Evolutionary conservation across 208 protist genomes (phyloP).

Genomic region (Acanthamoeba divionensis): DNA sequence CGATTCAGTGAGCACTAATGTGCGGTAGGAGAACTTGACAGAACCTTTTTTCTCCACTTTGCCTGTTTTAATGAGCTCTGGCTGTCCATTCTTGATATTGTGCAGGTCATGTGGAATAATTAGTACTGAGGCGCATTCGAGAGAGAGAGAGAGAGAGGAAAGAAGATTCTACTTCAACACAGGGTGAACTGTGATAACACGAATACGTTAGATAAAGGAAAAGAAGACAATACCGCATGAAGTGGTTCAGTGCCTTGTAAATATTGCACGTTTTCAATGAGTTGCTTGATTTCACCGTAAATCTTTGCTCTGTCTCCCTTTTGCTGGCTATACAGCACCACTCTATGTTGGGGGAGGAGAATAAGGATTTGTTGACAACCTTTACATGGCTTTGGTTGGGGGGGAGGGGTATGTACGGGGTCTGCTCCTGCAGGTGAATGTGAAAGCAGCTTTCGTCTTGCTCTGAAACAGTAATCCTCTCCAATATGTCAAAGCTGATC

Average conservation of each 20-base stretch:
- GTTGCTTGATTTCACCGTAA: neutral
- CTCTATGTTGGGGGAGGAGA: neutral
- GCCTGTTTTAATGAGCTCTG: neutral
- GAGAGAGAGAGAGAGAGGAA: neutral
- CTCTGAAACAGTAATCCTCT: conserved; percentile 17
- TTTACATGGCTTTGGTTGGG: no score
- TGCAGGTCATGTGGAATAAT: neutral
- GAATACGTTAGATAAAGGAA: neutral
- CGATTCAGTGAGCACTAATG: neutral
- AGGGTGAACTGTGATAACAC: neutral
- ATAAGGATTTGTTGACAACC: neutral
- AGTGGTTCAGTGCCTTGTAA: neutral
- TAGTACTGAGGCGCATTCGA: neutral
- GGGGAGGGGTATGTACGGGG: neutral
- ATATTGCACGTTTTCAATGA: conserved; percentile 9
- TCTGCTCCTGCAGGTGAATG: neutral
- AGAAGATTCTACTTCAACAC: no score
- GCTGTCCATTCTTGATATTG: neutral
- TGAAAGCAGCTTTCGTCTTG: conserved; percentile 8
- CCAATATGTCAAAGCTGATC: neutral
- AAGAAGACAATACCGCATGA: neutral
- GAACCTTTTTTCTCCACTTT: conserved; percentile 35
- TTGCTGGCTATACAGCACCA: conserved; percentile 42
- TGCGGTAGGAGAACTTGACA: neutral
- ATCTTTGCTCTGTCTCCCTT: neutral